Conservation (phyloP, 2,329 filamentous ascomycete species). For the Calonectria fujianensis region DNA sequence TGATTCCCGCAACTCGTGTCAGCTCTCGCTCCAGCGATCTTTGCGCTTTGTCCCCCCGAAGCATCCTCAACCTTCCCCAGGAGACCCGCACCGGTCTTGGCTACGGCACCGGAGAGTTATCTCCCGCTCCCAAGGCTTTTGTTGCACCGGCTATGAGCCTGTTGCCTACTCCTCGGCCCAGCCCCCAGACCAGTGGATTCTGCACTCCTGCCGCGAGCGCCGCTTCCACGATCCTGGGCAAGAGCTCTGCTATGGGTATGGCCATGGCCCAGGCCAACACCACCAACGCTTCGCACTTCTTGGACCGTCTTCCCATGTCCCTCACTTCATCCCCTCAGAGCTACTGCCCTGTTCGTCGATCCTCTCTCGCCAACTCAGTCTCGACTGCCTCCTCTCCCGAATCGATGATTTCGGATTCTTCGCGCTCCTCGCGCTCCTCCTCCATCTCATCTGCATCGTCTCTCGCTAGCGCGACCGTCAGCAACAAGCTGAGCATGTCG, state of each 20-base stretch:
- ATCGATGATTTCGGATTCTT: constrained; percentile 80
- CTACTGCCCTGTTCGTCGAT: constrained; percentile 71
- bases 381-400: constrained; percentile 80
- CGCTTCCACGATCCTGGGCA: constrained; percentile 69
- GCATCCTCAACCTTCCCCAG: constrained; percentile 66
- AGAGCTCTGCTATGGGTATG: constrained; percentile 74
- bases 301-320: constrained; percentile 72
- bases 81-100: constrained; percentile 60
- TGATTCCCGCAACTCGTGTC: constrained; percentile 63
- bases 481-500: constrained; percentile 71
- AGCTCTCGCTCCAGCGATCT: constrained; percentile 59
- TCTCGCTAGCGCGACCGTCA: constrained; percentile 76
- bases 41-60: constrained; percentile 63
- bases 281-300: constrained; percentile 66
- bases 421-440: constrained; percentile 77
- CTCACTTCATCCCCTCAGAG: constrained; percentile 72
- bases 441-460: constrained; percentile 79
- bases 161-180: constrained; percentile 76
- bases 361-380: constrained; percentile 77
- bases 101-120: constrained; percentile 62
- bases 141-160: constrained; percentile 70
- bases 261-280: constrained; percentile 75
- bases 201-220: constrained; percentile 77
- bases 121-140: constrained; percentile 64
- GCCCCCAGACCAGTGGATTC: constrained; percentile 73